Base-by-base conservation (phyloP, 2,329 filamentous ascomycete genomes). In the Gnomoniopsis smithogilvyi region DNA sequence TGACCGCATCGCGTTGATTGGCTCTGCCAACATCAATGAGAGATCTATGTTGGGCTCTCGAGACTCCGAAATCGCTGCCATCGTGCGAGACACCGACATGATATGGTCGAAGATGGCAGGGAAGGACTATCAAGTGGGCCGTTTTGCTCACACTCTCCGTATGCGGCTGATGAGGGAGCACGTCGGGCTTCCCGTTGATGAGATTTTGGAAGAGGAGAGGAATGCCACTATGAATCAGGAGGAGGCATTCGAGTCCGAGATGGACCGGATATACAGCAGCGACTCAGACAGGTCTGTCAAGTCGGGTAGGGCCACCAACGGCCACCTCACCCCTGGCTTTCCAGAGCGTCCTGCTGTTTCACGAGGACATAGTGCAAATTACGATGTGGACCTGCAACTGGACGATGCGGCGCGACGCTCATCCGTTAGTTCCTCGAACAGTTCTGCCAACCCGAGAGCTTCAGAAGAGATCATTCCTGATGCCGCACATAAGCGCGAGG, bases 21-120 rank as follows among this genome's bases (percentile, higher is more conserved):
- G 95, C 19, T 98, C 94, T 49, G 95, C 95, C 55, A 99, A 99
- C 71, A 98, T 99, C 79, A 99, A 99, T 68, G 95, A 99, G 73
- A 87, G 95, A 49, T 98, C 94, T 7, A 92, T 98, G 92, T 74
- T 97, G 62, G 95, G 95, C 10, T 89, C 85, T 51, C 86, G 95
- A 67, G 95, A 99, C 73, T 97, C 94, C 0, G 95, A 99, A 74
- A 87, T 91, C 63, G 95, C 94, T 6, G 89, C 93, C 7, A 83
- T 98, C 47, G 90, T 99, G 46, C 86, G 94, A 55, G 95, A 99
- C 70, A 94, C 91, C 1, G 92, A 97, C 71, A 92, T 96, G 85
- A 84, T 97, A 59, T 88, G 86, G 80, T 96, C 93, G 6, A 90
- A 84, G 55, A 98, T 99, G 95, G 92, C 85, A 54, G 93, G 93